Conservation (phyloP, 768 basidiomycete species). For the Steccherinum ochraceum region DNA sequence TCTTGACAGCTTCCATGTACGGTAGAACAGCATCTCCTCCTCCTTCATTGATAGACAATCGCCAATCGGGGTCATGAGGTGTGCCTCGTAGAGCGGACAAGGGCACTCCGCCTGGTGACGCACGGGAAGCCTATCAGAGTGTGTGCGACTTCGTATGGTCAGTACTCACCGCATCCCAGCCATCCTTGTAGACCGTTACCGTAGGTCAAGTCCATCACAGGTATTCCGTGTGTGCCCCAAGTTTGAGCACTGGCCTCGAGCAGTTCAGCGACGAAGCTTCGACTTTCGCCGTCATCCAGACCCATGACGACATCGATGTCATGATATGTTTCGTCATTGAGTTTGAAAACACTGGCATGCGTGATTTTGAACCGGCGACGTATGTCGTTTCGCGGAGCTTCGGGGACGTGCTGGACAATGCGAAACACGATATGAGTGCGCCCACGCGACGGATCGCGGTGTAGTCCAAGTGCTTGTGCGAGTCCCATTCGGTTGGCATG, state of each 20-base stretch:
- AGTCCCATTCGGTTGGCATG: conserved; percentile 9
- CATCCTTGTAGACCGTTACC: conserved; percentile 10
- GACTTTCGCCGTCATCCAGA: conserved; percentile 17
- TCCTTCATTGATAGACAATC: conserved; percentile 11
- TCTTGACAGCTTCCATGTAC: conserved; percentile 8
- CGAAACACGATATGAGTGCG: conserved; percentile 23
- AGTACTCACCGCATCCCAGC: conserved; percentile 11
- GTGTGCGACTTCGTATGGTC: not conserved
- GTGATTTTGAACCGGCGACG: conserved; percentile 17
- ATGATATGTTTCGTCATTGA: conserved; percentile 15
- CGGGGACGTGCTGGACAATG: conserved; percentile 16
- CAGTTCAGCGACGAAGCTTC: conserved; percentile 13
- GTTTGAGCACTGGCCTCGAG: conserved; percentile 7
- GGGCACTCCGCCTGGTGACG: conserved; percentile 5
- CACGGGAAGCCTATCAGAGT: not conserved
- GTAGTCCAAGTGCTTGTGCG: conserved; percentile 18
- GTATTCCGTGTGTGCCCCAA: not conserved
- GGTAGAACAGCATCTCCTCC: conserved; percentile 7
- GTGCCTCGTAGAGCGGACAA: not conserved
- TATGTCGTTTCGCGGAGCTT: conserved; percentile 8
- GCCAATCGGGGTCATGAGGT: conserved; percentile 17
- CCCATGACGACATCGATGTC: conserved; percentile 18
- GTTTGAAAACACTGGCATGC: conserved; percentile 17
- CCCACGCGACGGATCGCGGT: conserved; percentile 19
- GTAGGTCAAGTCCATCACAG: conserved; percentile 9